Evolutionary conservation across 805 yeast species (phyloP), one percentile per base, ranked within the genome.

Genomic region (Candida yuanshanica): DNA sequence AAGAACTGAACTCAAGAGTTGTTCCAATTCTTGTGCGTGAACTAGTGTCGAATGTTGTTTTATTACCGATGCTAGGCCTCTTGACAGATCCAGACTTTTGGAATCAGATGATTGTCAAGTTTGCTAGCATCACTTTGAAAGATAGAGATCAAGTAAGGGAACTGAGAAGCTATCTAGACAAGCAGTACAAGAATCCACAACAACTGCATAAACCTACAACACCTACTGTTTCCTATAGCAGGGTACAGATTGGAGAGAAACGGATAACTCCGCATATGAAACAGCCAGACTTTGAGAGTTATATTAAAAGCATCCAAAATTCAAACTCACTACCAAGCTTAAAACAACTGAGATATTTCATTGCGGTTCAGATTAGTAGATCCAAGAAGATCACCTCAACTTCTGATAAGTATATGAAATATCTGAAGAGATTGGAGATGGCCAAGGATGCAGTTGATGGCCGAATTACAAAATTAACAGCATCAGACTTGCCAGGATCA

Each of bases 81-180:
- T 50, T 83, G 1, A 63, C 81, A 0, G 90, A 83, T 37, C 77
- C 91, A 1, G 95, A 88, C 56, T 83, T 77, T 45, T 83, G 83
- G 76, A 90, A 90, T 56, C 74, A 77, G 41, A 53, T 70, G 32
- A 68, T 88, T 13, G 79, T 79, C 9, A 72, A 74, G 38, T 58
- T 73, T 2, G 74, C 84, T 2, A 81, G 87, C 4, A 72, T 72
- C 23, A 73, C 83, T 11, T 65, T 90, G 55, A 79, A 79, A 47
- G 95, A 87, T 52, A 66, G 89, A 41, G 74, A 74, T 27, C 87
- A 85, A 52, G 95, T 89, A 1, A 75, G 81, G 44, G 74, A 79
- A 48, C 70, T 90, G 18, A 64, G 95, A 45, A 77, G 73, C 18
- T 84, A 86, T 1, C 63, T 89, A 26, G 82, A 81, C 46, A 73